Evolutionary conservation across 805 yeast species (phyloP).

Genomic region (Nakazawaea ambrosiae): DNA sequence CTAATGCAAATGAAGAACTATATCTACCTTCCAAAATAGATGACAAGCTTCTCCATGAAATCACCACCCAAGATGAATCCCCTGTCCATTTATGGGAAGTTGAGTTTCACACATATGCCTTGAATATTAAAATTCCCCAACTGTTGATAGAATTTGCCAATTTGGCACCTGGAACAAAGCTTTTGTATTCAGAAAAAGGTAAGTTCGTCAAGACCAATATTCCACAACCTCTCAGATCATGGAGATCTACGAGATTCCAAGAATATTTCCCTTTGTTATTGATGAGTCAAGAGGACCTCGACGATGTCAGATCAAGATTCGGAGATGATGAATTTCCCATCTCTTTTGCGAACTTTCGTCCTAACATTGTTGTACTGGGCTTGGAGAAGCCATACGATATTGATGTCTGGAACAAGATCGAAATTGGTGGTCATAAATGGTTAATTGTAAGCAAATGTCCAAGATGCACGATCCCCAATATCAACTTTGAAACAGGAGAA

Average conservation of each 20-base stretch:
- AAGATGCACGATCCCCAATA: constrained; percentile 23
- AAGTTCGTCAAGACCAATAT: constrained; percentile 20
- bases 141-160: constrained; percentile 15
- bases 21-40: constrained; percentile 14
- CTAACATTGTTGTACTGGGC: constrained; percentile 19
- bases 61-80: background rate
- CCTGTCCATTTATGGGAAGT: constrained; percentile 18
- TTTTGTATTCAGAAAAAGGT: constrained; percentile 20
- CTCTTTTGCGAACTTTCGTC: constrained; percentile 19
- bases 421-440: constrained; percentile 15
- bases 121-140: constrained; percentile 16
- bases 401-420: constrained; percentile 20
- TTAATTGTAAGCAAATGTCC: constrained; percentile 21
- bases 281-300: constrained; percentile 18
- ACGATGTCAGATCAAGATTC: constrained; percentile 12
- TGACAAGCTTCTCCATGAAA: constrained; percentile 7
- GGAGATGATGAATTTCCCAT: constrained; percentile 10
- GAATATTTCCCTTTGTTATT: constrained; percentile 24
- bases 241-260: constrained; percentile 20
- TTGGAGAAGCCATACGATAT: constrained; percentile 18
- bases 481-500: constrained; percentile 16
- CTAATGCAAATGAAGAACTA: constrained; percentile 8
- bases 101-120: constrained; percentile 15
- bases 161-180: constrained; percentile 15
- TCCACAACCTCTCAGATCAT: constrained; percentile 12